Conservation (phyloP, 768 basidiomycete genomes). For the Steccherinum ochraceum region DNA sequence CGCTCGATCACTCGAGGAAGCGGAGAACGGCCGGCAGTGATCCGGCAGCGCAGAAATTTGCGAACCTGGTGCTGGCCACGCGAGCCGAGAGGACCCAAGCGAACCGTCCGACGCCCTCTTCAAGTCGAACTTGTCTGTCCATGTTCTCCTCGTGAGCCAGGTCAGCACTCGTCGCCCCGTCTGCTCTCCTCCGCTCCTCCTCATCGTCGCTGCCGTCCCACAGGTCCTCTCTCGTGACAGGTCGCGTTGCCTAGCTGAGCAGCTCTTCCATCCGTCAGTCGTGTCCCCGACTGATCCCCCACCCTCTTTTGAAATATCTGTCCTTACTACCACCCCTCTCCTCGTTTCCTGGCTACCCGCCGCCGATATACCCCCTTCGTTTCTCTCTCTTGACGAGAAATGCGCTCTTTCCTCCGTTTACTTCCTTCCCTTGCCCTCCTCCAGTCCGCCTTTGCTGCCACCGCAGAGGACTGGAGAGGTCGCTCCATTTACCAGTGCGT, state of each 20-base stretch:
- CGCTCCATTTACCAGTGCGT: constrained; percentile 77
- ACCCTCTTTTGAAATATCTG: constrained; percentile 7
- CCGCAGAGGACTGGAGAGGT: constrained; percentile 67
- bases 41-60: too few species aligned
- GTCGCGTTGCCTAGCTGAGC: neutral
- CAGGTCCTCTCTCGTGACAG: too few species aligned
- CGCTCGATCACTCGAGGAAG: too few species aligned
- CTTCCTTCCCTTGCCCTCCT: constrained; percentile 21
- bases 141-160: neutral
- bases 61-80: too few species aligned
- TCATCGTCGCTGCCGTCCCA: neutral
- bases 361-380: constrained; percentile 3
- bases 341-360: neutral
- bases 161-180: neutral
- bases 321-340: neutral
- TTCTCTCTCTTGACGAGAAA: constrained; percentile 9
- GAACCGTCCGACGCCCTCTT: neutral
- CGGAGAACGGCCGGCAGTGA: too few species aligned
- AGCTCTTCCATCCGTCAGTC: neutral
- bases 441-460: constrained; percentile 42
- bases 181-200: neutral
- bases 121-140: neutral
- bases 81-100: neutral
- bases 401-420: constrained; percentile 20
- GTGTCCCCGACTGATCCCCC: constrained; percentile 8